Conservation (phyloP, 1,284 basidiomycete species). For the Leccinum fallax region DNA sequence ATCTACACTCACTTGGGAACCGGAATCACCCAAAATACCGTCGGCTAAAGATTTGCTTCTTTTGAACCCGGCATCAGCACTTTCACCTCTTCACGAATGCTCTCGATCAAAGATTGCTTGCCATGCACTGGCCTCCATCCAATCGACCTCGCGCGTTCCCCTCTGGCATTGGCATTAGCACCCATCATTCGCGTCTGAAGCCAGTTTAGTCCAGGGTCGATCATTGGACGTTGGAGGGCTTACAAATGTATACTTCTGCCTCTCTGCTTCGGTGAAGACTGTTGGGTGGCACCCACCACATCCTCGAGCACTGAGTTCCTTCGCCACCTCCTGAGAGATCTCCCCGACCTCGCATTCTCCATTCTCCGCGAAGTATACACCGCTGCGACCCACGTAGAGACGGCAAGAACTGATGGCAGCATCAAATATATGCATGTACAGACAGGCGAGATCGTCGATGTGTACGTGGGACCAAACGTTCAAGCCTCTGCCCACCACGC, state of each 20-base stretch:
- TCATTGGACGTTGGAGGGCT: slow-evolving; percentile 1
- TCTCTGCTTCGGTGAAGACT: slow-evolving; percentile 33
- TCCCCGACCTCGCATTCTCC: slow-evolving; percentile 32
- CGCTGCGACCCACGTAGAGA: slow-evolving; percentile 31
- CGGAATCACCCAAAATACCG: background rate
- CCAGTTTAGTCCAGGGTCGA: background rate
- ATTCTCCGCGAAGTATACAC: slow-evolving; percentile 38
- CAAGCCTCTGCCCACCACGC: slow-evolving; percentile 35
- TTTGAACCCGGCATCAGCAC: background rate
- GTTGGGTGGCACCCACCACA: slow-evolving; percentile 30
- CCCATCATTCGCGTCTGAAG: slow-evolving; percentile 38
- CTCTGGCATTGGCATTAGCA: slow-evolving; percentile 44
- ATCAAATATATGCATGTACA: slow-evolving; percentile 36
- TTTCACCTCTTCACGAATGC: slow-evolving; percentile 34
- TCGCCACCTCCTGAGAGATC: slow-evolving; percentile 22
- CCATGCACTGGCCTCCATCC: slow-evolving; percentile 41
- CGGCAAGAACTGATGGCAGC: slow-evolving; percentile 29
- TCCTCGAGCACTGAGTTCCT: slow-evolving; percentile 27
- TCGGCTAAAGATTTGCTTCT: background rate
- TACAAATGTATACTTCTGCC: slow-evolving; percentile 31
- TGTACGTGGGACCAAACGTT: slow-evolving; percentile 39
- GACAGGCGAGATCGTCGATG: slow-evolving; percentile 36
- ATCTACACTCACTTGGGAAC: background rate
- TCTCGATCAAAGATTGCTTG: slow-evolving; percentile 33
- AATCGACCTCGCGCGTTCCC: slow-evolving; percentile 42